These are phyloP conservation scores for Lentinula lateritia DNA, from an alignment of 768 basidiomycete species.

Conservation along the genomic window DNA sequence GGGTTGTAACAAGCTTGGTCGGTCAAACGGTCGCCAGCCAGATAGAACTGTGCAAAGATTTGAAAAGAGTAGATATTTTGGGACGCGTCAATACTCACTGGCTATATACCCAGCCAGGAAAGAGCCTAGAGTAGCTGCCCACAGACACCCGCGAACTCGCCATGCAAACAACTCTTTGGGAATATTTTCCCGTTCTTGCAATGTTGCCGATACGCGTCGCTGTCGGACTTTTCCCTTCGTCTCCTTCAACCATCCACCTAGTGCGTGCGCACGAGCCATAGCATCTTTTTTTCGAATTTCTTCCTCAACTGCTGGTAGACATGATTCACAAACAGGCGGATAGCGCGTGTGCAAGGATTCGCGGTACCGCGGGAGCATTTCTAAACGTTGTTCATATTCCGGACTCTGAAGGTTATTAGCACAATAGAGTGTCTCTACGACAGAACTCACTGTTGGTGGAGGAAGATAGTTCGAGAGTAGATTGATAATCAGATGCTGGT, in stretches of 20 bases:
- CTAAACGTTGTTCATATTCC: conserved; percentile 59
- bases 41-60: conserved; percentile 22
- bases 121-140: conserved; percentile 42
- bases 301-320: conserved; percentile 76
- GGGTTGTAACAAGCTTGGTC: conserved; percentile 26
- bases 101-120: conserved; percentile 36
- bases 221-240: conserved; percentile 62
- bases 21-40: conserved; percentile 22
- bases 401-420: conserved; percentile 47
- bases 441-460: conserved; percentile 54
- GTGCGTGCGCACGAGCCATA: conserved; percentile 74
- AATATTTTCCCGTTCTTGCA: conserved; percentile 36
- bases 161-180: conserved; percentile 54
- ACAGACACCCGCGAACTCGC: conserved; percentile 65
- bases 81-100: conserved; percentile 33
- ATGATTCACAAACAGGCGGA: conserved; percentile 78
- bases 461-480: conserved; percentile 89
- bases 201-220: conserved; percentile 37
- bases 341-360: conserved; percentile 75
- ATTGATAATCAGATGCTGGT: conserved; percentile 83
- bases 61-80: neutral
- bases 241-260: conserved; percentile 64
- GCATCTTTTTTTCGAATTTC: conserved; percentile 73
- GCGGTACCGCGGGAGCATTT: conserved; percentile 64
- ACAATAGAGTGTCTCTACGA: neutral